Conservation (phyloP, 345 rosid genomes). For the Draba incana region DNA sequence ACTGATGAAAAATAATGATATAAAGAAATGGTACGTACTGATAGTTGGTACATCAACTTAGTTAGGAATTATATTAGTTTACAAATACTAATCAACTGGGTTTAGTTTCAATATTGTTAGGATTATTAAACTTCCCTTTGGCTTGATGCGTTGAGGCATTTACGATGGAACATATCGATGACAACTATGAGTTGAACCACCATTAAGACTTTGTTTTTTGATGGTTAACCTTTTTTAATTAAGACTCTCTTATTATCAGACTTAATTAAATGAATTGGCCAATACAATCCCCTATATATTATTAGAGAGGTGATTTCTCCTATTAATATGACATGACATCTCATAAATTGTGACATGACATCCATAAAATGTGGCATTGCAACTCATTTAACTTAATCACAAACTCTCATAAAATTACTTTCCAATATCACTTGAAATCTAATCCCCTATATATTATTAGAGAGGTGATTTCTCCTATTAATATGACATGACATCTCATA, state of each 20-base stretch:
- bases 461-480: no score
- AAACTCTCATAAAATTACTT: no score
- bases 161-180: constrained; percentile 32
- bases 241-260: constrained; percentile 9
- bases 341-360: no score
- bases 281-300: no score
- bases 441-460: no score
- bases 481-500: no score
- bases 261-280: background rate
- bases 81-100: background rate
- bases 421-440: no score
- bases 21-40: background rate
- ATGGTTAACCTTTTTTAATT: constrained; percentile 10
- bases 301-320: no score
- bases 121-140: constrained; percentile 7
- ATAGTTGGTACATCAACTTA: constrained; percentile 31
- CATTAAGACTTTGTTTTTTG: constrained; percentile 14
- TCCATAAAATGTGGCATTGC: no score
- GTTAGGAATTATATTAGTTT: constrained; percentile 10
- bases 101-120: background rate
- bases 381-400: no score
- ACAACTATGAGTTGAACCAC: constrained; percentile 41
- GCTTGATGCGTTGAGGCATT: constrained; percentile 34
- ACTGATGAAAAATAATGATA: background rate
- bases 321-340: no score